Percentiles rank a stretch among this genome's conserved stretches.
Evolutionary conservation across 257 asterid species (phyloP).

Genomic region (Scutellaria barbata): DNA sequence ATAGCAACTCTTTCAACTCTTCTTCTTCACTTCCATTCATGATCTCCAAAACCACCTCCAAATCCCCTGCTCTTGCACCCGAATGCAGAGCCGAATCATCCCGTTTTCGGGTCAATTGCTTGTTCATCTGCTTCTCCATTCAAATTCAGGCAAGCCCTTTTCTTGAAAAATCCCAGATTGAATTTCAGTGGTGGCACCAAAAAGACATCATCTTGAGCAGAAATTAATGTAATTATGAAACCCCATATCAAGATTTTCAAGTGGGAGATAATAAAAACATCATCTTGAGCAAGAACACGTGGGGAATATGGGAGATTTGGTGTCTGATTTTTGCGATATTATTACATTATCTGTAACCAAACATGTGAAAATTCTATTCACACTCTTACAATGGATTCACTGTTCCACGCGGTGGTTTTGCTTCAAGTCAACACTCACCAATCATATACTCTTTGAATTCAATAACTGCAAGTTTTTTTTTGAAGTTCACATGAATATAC

Average conservation of each 20-base stretch:
- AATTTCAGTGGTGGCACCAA: slow-evolving; percentile 21
- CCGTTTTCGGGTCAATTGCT: slow-evolving; percentile 70
- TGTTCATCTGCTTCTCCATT: slow-evolving; percentile 57
- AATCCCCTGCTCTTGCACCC: slow-evolving; percentile 64
- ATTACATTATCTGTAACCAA: slow-evolving; percentile 9
- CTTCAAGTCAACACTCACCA: slow-evolving; percentile 36
- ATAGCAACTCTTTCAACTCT: slow-evolving; percentile 47
- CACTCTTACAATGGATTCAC: slow-evolving; percentile 25
- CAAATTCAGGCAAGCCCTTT: neutral
- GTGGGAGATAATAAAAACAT: slow-evolving; percentile 12
- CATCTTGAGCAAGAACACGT: slow-evolving; percentile 36
- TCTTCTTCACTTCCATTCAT: slow-evolving; percentile 40
- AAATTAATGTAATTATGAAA: slow-evolving; percentile 28
- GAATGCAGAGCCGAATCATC: slow-evolving; percentile 69
- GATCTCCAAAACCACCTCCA: slow-evolving; percentile 53
- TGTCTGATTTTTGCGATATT: slow-evolving; percentile 21
- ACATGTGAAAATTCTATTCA: slow-evolving; percentile 32
- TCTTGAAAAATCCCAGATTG: slow-evolving; percentile 20
- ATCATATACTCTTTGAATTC: slow-evolving; percentile 33
- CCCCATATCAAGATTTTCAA: slow-evolving; percentile 41
- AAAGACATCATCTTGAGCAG: slow-evolving; percentile 33
- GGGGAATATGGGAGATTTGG: slow-evolving; percentile 11
- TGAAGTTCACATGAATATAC: slow-evolving; percentile 13
- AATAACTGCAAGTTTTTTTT: slow-evolving; percentile 23
- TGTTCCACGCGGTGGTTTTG: slow-evolving; percentile 27